phyloP scores from a whole-genome alignment of 768 basidiomycete species.

The Hypholoma fasciculare region DNA sequence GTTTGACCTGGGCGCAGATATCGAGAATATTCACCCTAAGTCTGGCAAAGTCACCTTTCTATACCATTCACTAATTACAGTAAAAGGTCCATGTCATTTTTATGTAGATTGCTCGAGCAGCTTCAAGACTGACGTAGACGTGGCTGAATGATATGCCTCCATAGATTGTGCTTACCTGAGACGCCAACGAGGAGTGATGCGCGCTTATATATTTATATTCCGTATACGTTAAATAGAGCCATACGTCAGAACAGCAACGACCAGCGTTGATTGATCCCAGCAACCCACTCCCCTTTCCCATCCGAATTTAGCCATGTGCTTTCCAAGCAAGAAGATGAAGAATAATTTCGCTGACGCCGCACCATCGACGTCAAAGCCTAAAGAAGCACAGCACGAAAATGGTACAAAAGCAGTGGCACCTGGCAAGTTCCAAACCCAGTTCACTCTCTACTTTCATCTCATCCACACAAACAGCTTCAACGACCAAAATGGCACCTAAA shows the following conservation, averaged over 20 bases:
- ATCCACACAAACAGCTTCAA: slow-evolving; percentile 3
- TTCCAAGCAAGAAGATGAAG: slow-evolving; percentile 35
- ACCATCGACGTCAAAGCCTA: slow-evolving; percentile 11
- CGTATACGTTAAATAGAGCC: slow-evolving; percentile 1
- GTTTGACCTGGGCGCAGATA: too few species aligned
- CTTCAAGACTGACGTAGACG: not conserved
- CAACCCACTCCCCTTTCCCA: slow-evolving; percentile 1
- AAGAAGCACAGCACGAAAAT: slow-evolving; percentile 15
- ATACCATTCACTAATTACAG: too few species aligned
- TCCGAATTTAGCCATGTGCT: slow-evolving; percentile 28
- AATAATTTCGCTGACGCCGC: slow-evolving; percentile 31
- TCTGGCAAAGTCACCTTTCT: too few species aligned
- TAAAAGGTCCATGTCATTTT: not conserved
- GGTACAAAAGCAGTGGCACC: slow-evolving; percentile 27
- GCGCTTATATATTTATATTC: not conserved
- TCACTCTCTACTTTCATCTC: slow-evolving; percentile 11
- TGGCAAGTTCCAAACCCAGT: not conserved
- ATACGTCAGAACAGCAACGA: not conserved
- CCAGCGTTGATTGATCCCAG: not conserved
- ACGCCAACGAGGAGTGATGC: not conserved
- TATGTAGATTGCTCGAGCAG: not conserved
- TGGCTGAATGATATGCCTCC: not conserved
- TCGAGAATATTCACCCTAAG: too few species aligned
- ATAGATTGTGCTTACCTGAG: not conserved
- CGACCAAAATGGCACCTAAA: slow-evolving; percentile 39